Evolutionary conservation across 2,329 filamentous ascomycete species (phyloP), one percentile per base, ranked within the genome.

Genomic region (Rhynchosporium secalis): DNA sequence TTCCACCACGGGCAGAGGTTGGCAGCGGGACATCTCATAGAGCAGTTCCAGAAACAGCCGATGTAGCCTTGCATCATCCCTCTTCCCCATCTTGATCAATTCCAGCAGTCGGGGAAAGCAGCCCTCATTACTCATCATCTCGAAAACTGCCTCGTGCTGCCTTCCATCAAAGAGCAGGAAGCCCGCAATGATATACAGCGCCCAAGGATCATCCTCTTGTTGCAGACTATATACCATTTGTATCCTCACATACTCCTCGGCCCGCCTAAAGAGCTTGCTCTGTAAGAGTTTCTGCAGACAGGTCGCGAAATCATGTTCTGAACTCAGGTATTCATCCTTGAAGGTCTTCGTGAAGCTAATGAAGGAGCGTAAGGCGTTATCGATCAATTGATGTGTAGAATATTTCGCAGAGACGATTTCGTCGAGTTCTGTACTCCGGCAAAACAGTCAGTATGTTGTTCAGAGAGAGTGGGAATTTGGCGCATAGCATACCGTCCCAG

Each of bases 1-100:
- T 74, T 99, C 94, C 68, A 91, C 86, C 64, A 83, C 78, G 60
- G 84, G 87, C 63, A 99, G 78, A 66, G 87, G 85, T 76, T 98
- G 92, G 74, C 98, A 92, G 64, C 96, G 85, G 49, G 92, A 93
- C 90, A 97, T 97, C 79, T 98, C 95, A 77, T 96, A 99, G 73
- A 97, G 83, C 61, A 99, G 79, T 76, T 97, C 90, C 71, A 99
- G 81, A 58, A 98, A 80, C 65, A 95, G 78, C 41, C 89, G 86
- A 77, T 97, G 91, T 64, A 98, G 80, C 58, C 85, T 82, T 29
- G 85, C 81, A 72, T 93, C 89, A 51, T 86, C 80, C 45, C 88
- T 83, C 67, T 81, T 82, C 65, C 83, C 83, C 48, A 79, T 81
- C 72, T 88, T 70, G 65, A 98, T 88, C 68, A 99, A 79, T 66